Base-by-base conservation (phyloP, 2,329 filamentous ascomycete genomes). In the Fusarium albosuccineum region DNA sequence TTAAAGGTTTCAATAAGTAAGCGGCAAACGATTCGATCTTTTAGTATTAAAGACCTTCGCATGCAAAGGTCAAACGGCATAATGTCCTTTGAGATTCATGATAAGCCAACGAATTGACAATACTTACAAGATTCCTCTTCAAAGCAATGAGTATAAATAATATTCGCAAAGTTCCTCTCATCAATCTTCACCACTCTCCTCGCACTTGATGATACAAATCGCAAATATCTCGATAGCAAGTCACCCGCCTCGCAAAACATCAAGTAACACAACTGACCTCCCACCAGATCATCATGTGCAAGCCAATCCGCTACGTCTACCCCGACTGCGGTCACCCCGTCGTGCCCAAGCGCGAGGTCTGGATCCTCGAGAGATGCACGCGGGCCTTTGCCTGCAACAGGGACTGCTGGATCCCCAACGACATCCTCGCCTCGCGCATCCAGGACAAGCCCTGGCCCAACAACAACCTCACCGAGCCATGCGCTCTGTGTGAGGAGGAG, bases 271-370 rank as follows among this genome's bases (percentile, higher is more conserved):
- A 13, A 22, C 7, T 52, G 10, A 30, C 34, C 5, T n/a, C n/a
- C 9, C 11, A 4, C 10, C n/a, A 57, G 48, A 22, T 17, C 33
- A 54, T 8, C 3, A 75, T 75, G 72, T 75, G 73, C 41, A 61
- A 64, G 17, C 57, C 68, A 1, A 30, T 73, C 37, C 57, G 62
- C 16, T 75, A 73, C 54, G 52, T 67, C 11, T 65, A 73, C 40
- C 66, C 64, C 6, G n/a, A 27, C n/a, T 75, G 73, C 48, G 56
- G 67, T 2, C 73, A 75, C 37, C 54, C 57, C 3, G 17, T 75
- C 14, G 36, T 5, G 55, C 59, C 9, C 4, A 37, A 3, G 41
- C 52, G 9, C 22, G 9, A 49, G 5, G 13, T 61, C 9, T 73
- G 60, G 62, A 36, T 22, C 3, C 27, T 71, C 9, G 67, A 72